A percentile compares a stretch with the other conserved stretches of the same genome.
Conservation (phyloP, 139 green algal species). For the Chlorella sp. region DNA sequence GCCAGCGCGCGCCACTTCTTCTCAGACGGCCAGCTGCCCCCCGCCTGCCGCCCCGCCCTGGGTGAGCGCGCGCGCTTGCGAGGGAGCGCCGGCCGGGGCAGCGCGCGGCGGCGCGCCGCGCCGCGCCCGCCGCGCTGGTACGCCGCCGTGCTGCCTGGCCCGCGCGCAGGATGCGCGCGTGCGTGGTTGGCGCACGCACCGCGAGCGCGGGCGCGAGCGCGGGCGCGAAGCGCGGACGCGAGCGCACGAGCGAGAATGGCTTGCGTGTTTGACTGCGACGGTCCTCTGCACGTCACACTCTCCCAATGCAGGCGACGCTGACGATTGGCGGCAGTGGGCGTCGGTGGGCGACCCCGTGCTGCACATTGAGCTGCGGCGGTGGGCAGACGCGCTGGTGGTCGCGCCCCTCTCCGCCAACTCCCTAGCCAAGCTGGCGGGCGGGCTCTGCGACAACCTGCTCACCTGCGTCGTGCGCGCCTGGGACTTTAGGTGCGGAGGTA, state of each 20-base stretch:
- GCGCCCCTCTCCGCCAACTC: conserved; percentile 95
- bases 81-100: neutral
- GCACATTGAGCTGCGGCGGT: conserved; percentile 93
- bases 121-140: neutral
- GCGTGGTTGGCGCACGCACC: neutral
- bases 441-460: conserved; percentile 93
- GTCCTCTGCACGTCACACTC: neutral
- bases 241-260: neutral
- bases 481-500: conserved; percentile 68
- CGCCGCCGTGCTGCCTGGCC: neutral
- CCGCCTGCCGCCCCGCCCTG: conserved; percentile 20
- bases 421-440: conserved; percentile 83
- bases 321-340: conserved; percentile 76
- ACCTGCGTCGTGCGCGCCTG: conserved; percentile 91
- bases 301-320: conserved; percentile 54
- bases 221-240: too few species aligned
- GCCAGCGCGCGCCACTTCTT: conserved; percentile 63
- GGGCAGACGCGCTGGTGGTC: conserved; percentile 92
- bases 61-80: neutral
- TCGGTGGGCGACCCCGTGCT: conserved; percentile 81
- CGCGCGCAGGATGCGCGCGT: neutral
- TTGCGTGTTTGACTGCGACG: neutral
- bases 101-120: neutral
- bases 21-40: conserved; percentile 26
- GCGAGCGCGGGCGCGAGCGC: neutral